Base-by-base conservation (phyloP, 768 basidiomycete genomes). In the Suillus occidentalis region DNA sequence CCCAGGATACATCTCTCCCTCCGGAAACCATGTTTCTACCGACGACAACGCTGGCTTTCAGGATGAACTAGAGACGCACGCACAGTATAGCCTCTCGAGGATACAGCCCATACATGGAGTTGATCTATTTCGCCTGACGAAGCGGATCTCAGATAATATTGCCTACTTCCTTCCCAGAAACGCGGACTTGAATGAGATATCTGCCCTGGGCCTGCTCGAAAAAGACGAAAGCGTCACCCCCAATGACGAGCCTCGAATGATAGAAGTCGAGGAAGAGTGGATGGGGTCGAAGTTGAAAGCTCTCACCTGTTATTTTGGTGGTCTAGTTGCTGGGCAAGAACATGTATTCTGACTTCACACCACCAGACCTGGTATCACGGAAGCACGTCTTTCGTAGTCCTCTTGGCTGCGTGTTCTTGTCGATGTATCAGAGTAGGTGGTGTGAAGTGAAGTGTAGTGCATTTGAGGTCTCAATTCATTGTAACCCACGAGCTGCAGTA, bases 221-320 rank as follows among this genome's bases (percentile, higher is more conserved):
- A 62, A 66, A 13, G 57, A 59, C 25, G n/a, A 37, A 6, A 16
- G 16, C 49, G 31, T 39, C 50, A 14, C 66, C 22, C 64, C 43
- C 61, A 66, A 52, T 53, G 65, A 64, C 16, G 55, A 63, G 22
- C 60, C 58, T 45, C 93, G 95, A 75, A 81, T 76, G 75, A 84
- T 97, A 12, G 97, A 98, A 76, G 84, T 98, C 8, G 95, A 99
- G 73, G 97, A 99, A 76, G 94, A 94, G 74, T 98, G 95, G 95
- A 97, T 94, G 89, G 90, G 94, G 3, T 82, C 82, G 12, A 97
- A 97, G 80, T 77, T 99, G 52, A 99, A 98, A 73, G 97, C 96
- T 0, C 77, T 99, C 61, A 97, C 94, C 1, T 95, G 93, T 74
- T 97, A 97, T 75, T 97, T 90, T 76, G 97, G 97, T 8, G 94